phyloP scores from a whole-genome alignment of 768 basidiomycete genomes.

The Tylopilus vinaceipallidus region DNA sequence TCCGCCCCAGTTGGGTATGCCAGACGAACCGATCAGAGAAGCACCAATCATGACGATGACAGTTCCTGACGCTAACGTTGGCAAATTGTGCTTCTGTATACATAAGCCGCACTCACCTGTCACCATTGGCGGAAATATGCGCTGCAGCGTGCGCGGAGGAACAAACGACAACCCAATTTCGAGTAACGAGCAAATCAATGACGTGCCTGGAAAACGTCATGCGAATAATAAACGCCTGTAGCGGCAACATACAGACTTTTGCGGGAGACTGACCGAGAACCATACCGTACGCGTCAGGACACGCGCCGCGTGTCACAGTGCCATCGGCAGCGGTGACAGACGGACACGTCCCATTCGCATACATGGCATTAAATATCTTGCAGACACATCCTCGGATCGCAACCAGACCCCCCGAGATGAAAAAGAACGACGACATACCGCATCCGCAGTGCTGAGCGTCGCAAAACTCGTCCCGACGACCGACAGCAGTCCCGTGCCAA shows the following conservation, averaged over 20 bases:
- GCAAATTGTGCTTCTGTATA: neutral
- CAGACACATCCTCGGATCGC: neutral
- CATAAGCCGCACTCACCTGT: constrained; percentile 45
- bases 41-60: constrained; percentile 82
- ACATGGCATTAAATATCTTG: constrained; percentile 75
- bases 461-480: constrained; percentile 84
- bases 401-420: neutral
- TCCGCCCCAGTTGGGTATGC: constrained; percentile 81
- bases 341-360: constrained; percentile 75
- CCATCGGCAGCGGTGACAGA: constrained; percentile 57
- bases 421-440: constrained; percentile 40
- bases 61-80: constrained; percentile 44
- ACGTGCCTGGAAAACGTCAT: constrained; percentile 50
- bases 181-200: constrained; percentile 73
- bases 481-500: constrained; percentile 78
- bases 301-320: constrained; percentile 53
- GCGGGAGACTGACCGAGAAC: constrained; percentile 51
- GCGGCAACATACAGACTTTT: neutral
- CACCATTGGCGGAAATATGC: constrained; percentile 77
- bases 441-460: constrained; percentile 69
- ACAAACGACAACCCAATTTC: constrained; percentile 80
- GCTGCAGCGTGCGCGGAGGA: constrained; percentile 58
- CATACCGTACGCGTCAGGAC: constrained; percentile 80
- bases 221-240: neutral
- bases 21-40: constrained; percentile 70